Base-by-base conservation (phyloP, 495 filamentous ascomycete genomes). In the Hypoxylon fragiforme region DNA sequence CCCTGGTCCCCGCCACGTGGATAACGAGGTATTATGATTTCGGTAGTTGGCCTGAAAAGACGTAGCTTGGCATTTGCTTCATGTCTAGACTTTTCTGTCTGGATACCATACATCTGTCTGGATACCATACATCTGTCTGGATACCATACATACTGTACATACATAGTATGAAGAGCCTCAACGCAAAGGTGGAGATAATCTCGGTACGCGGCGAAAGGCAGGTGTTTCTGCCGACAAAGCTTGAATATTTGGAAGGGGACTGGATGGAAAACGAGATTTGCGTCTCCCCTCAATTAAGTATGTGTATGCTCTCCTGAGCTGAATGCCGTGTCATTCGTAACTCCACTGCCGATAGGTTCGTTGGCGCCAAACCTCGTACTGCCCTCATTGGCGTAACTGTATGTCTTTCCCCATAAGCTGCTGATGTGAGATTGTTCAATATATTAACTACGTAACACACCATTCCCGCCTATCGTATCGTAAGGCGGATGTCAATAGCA, bases 341-440 rank as follows among this genome's bases (percentile, higher is more conserved):
- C 31, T 21, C 53, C 44, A 42, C 52, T 21, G 16, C 13, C 11
- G 24, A 19, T 22, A 14, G n/a, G 38, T 2, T 13, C 40, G 30
- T 54, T 22, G 11, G 14, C 15, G 39, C 1, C 35, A 19, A 39
- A 24, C 36, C 44, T 60, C 28, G 40, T 50, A 28, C 47, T 34
- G 16, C 22, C 39, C 15, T 47, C 16, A 36, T 52, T 47, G n/a
- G 30, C 34, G 14, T 32, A 26, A 35, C 36, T 56, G 52, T 13
- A 31, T 52, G 43, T 44, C 38, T 43, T 35, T 41, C 38, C 31
- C 35, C 24, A 52, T 20, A 21, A 37, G 28, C 19, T 22, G 58
- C 58, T 62, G 58, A 62, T 62, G 58, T 62, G 58, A 62, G 52
- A 62, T 24, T 7, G 11, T 31, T 8, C 22, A 20, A 8, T 50